Conservation (phyloP, 495 filamentous ascomycete species). For the Talaromyces wortmannii region DNA sequence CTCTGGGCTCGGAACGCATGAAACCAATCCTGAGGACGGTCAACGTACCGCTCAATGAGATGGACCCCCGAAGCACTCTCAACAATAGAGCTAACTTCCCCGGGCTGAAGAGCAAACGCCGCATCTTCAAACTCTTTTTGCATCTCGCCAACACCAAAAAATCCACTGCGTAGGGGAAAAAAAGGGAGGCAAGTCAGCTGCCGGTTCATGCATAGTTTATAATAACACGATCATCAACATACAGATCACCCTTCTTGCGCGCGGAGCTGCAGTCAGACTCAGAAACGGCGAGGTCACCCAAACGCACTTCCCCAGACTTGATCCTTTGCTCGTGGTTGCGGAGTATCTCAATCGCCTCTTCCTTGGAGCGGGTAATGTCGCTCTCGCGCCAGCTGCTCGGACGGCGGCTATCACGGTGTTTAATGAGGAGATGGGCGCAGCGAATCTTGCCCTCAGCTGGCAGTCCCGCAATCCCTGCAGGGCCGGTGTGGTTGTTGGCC, state of each 20-base stretch:
- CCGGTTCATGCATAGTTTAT: not conserved
- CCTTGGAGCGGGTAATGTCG: constrained; percentile 79
- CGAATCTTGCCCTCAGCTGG: constrained; percentile 77
- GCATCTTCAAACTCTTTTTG: constrained; percentile 98
- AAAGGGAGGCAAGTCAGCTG: constrained; percentile 15
- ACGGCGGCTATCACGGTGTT: constrained; percentile 79
- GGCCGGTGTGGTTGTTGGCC: constrained; percentile 67
- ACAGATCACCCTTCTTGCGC: constrained; percentile 87
- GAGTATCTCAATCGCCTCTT: constrained; percentile 76
- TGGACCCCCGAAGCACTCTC: constrained; percentile 93
- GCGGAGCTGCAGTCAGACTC: constrained; percentile 96
- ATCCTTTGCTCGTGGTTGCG: constrained; percentile 67
- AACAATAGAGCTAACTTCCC: constrained; percentile 77
- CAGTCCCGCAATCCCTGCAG: constrained; percentile 42
- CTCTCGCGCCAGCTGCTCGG: constrained; percentile 89
- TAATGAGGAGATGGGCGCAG: constrained; percentile 83
- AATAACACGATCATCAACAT: constrained; percentile 17
- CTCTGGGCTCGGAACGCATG: not conserved
- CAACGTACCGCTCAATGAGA: constrained; percentile 82
- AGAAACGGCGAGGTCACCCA: constrained; percentile 76
- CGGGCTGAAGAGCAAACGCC: constrained; percentile 76
- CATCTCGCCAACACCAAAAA: constrained; percentile 92
- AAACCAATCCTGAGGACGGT: constrained; percentile 5
- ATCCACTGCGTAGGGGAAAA: constrained; percentile 49
- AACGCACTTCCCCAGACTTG: constrained; percentile 51